Percentiles rank a stretch among this genome's conserved stretches.
phyloP scores from a whole-genome alignment of 306 rosid genomes.

The Dryas octopetala region DNA sequence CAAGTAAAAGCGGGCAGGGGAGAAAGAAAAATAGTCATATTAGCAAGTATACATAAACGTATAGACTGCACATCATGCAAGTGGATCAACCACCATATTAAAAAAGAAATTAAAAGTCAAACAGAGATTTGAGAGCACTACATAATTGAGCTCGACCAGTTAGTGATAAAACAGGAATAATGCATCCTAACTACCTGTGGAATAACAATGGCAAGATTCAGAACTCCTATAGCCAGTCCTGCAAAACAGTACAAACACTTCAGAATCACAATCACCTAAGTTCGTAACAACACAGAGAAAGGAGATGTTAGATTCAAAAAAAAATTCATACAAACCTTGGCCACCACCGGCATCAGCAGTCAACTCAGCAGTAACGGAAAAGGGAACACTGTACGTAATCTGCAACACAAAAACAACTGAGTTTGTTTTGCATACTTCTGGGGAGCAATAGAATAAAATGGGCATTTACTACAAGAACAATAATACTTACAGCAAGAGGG shows the following conservation, averaged over 20 bases:
- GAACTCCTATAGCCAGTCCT: constrained; percentile 98
- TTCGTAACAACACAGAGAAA: constrained; percentile 10
- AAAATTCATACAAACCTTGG: constrained; percentile 62
- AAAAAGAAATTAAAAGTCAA: background rate
- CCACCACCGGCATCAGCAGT: constrained; percentile 97
- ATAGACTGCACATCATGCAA: background rate
- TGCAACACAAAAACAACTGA: constrained; percentile 47
- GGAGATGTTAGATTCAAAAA: constrained; percentile 12
- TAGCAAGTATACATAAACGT: background rate
- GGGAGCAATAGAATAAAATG: constrained; percentile 14
- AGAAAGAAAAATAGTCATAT: background rate
- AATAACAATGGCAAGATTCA: constrained; percentile 92
- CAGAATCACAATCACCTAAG: constrained; percentile 26
- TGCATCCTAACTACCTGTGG: constrained; percentile 69
- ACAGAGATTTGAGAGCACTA: background rate
- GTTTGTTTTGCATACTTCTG: constrained; percentile 13
- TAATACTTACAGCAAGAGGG: constrained; percentile 86
- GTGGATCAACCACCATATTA: background rate
- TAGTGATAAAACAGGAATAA: constrained; percentile 1
- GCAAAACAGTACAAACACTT: constrained; percentile 37
- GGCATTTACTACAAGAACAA: constrained; percentile 11
- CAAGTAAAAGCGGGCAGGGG: background rate
- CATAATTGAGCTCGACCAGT: background rate
- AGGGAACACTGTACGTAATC: constrained; percentile 97
- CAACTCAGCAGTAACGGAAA: constrained; percentile 86